Conservation (phyloP, 2,329 filamentous ascomycete species). For the Colletotrichum cordylinicola region DNA sequence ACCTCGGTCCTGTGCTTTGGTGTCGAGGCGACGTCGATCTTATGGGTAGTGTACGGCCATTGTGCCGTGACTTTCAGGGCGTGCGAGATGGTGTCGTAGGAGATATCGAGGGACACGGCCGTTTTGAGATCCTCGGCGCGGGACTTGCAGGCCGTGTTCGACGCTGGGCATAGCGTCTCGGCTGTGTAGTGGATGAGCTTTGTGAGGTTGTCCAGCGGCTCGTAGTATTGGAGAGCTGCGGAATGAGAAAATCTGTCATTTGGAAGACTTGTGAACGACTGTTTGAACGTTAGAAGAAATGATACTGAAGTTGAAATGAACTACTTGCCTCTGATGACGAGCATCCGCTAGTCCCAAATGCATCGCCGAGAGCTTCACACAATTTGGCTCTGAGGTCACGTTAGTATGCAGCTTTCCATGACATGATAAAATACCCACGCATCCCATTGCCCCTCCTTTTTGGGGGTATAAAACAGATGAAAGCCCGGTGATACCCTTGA, state of each 20-base stretch:
- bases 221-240: constrained; percentile 73
- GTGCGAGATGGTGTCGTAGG: constrained; percentile 74
- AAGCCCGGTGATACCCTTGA: constrained; percentile 81
- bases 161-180: constrained; percentile 54
- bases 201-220: constrained; percentile 63
- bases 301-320: neutral
- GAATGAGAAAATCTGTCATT: constrained; percentile 37
- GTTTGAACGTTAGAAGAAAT: neutral
- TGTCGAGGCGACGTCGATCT: constrained; percentile 45
- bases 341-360: constrained; percentile 67
- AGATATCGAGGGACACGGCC: constrained; percentile 75
- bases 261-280: constrained; percentile 66
- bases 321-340: constrained; percentile 22
- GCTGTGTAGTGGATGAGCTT: constrained; percentile 60
- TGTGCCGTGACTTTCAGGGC: constrained; percentile 68
- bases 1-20: constrained; percentile 72
- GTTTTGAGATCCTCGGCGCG: constrained; percentile 48
- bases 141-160: constrained; percentile 54
- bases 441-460: constrained; percentile 34
- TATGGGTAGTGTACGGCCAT: constrained; percentile 58
- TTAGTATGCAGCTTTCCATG: neutral
- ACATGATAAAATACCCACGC: constrained; percentile 25
- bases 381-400: constrained; percentile 47
- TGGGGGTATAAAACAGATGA: constrained; percentile 78
- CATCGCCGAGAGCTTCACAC: constrained; percentile 62